These are phyloP conservation scores for Ceratobasidium sp. DNA, from an alignment of 1,284 basidiomycete genomes.

Conservation along the genomic window DNA sequence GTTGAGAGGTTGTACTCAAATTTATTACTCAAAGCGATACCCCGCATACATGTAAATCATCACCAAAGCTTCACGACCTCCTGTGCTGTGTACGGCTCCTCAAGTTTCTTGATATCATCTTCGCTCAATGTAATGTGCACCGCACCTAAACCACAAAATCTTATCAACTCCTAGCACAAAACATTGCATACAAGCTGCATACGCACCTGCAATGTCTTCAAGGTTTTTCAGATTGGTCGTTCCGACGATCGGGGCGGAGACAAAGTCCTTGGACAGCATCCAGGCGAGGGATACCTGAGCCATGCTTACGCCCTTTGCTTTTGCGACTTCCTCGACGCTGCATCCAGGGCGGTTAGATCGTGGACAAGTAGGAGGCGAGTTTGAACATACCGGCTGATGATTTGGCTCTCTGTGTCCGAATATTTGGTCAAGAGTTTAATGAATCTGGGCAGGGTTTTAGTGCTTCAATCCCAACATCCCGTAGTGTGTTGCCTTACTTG, in stretches of 20 bases:
- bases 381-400: conserved; percentile 12
- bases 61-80: conserved; percentile 47
- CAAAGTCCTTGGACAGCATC: conserved; percentile 18
- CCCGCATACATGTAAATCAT: too few relatives aligned
- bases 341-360: not conserved
- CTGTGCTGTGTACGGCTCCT: conserved; percentile 53
- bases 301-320: conserved; percentile 48
- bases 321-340: conserved; percentile 49
- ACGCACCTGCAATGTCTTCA: conserved; percentile 24
- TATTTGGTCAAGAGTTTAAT: not conserved
- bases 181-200: not conserved
- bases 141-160: conserved; percentile 43
- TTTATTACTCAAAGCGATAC: too few relatives aligned
- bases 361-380: not conserved
- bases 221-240: conserved; percentile 40
- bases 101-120: conserved; percentile 56
- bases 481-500: not conserved
- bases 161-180: not conserved
- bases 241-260: conserved; percentile 37
- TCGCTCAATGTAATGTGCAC: conserved; percentile 51
- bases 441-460: not conserved
- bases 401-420: conserved; percentile 4
- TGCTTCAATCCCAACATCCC: not conserved
- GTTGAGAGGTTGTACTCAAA: too few relatives aligned
- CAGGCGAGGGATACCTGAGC: not conserved